Percentiles rank a stretch among this genome's conserved stretches.
Conservation (phyloP, 2,329 filamentous ascomycete species). For the Fusarium neocosmosporiellum region DNA sequence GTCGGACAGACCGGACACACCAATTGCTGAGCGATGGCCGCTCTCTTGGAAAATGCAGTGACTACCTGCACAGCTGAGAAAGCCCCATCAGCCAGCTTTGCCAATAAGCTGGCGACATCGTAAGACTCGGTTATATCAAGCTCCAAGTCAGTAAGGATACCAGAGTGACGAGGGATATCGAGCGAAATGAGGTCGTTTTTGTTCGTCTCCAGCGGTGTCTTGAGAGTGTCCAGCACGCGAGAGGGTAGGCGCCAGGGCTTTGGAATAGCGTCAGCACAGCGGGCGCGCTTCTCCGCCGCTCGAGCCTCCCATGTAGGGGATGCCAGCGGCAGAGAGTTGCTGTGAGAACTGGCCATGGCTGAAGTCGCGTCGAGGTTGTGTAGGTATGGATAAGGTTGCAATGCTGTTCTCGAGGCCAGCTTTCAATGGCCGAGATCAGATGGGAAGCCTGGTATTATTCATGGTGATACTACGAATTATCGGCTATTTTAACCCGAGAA, state of each 20-base stretch:
- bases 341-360: background rate
- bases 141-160: constrained; percentile 55
- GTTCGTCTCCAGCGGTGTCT: constrained; percentile 5
- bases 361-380: background rate
- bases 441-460: background rate
- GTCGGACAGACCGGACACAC: too few species aligned
- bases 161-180: constrained; percentile 37
- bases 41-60: constrained; percentile 46
- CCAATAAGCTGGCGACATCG: constrained; percentile 50
- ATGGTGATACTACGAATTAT: background rate
- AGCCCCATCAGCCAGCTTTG: constrained; percentile 47
- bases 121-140: constrained; percentile 58
- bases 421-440: background rate
- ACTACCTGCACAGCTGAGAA: constrained; percentile 52
- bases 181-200: constrained; percentile 26
- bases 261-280: constrained; percentile 13
- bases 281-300: constrained; percentile 10
- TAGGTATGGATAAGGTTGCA: background rate
- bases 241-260: constrained; percentile 16
- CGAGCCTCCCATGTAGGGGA: background rate
- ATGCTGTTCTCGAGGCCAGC: background rate
- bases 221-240: constrained; percentile 1
- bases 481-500: background rate
- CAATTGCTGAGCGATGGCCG: constrained; percentile 45
- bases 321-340: background rate